Conservation (phyloP, 1,139 yeast species). For the Wickerhamomyces sp. region DNA sequence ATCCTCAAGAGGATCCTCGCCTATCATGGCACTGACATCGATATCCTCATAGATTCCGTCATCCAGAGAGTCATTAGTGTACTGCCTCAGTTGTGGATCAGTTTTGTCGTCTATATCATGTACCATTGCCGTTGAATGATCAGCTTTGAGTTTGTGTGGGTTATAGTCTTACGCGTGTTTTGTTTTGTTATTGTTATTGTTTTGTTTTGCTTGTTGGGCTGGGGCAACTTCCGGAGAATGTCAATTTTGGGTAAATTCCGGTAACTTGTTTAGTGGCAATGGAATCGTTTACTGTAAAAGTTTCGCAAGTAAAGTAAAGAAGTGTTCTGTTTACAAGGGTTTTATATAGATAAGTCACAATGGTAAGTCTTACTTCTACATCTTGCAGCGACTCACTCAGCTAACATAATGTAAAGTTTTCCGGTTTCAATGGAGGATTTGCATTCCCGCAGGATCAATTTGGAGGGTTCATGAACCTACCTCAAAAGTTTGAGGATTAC, state of each 20-base stretch:
- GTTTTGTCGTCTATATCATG: background rate
- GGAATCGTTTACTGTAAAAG: too few species aligned
- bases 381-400: background rate
- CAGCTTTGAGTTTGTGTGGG: background rate
- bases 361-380: background rate
- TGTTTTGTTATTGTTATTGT: background rate
- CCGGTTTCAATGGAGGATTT: constrained; percentile 28
- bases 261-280: too few species aligned
- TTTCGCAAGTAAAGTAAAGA: too few species aligned
- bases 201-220: too few species aligned
- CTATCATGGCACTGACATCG: constrained; percentile 22
- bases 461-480: constrained; percentile 25
- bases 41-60: constrained; percentile 13
- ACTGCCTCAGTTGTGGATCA: constrained; percentile 5
- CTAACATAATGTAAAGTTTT: constrained; percentile 24
- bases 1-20: constrained; percentile 18
- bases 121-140: background rate
- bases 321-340: too few species aligned
- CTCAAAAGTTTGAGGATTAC: constrained; percentile 63
- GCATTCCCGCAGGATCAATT: constrained; percentile 12
- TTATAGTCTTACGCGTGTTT: background rate
- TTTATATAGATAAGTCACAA: background rate
- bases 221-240: background rate
- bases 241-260: background rate
- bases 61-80: background rate